phyloP scores from a whole-genome alignment of 169 alveolate genomes.

The Perkinsus olseni region DNA sequence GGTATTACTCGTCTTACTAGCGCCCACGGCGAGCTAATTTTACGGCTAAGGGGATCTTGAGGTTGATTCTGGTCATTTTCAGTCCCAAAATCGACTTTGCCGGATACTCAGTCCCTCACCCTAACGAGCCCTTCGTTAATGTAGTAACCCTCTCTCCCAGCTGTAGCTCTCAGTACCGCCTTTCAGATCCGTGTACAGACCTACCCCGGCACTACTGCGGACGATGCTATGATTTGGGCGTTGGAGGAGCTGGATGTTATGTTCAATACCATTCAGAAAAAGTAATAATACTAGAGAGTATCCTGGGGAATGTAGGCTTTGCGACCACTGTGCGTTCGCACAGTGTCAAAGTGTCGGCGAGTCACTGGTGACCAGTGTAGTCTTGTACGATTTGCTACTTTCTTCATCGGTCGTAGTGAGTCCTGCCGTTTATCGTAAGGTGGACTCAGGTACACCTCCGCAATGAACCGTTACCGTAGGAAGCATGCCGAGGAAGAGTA shows the following conservation, averaged over 20 bases:
- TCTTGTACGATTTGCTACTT: too few species aligned
- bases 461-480: neutral
- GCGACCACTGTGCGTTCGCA: too few species aligned
- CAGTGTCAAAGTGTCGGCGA: too few species aligned
- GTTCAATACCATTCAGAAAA: neutral
- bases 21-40: neutral
- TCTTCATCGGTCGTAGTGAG: too few species aligned
- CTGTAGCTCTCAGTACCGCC: neutral
- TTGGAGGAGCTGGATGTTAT: neutral
- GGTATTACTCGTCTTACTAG: neutral
- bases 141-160: neutral
- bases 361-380: too few species aligned
- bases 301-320: neutral
- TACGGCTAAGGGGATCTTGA: neutral
- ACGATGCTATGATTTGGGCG: neutral
- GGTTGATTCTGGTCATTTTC: neutral
- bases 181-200: neutral
- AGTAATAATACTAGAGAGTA: neutral
- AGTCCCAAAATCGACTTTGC: neutral
- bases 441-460: neutral
- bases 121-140: neutral
- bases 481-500: neutral
- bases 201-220: neutral
- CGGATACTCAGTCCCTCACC: neutral
- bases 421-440: too few species aligned